Base-by-base conservation (phyloP, 2,329 filamentous ascomycete species). In the Sphaerulina vaccinii region DNA sequence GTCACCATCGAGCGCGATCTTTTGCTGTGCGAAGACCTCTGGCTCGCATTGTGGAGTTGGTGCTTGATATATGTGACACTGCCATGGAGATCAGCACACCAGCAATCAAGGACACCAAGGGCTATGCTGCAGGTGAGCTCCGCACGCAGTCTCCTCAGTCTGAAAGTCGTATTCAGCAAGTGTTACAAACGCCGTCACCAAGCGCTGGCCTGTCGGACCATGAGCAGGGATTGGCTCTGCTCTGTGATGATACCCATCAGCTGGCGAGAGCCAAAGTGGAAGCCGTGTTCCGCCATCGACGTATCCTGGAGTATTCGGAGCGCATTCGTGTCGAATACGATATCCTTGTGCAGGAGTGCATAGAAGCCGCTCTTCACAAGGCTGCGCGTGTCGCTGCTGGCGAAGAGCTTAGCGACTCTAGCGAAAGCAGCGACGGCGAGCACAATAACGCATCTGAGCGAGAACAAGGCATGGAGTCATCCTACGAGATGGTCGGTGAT, bases 141-240 rank as follows among this genome's bases (percentile, higher is more conserved):
- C 84, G 92, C 40, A 96, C 92, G 0, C 88, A 96, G 67, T 99
- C 93, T 3, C 93, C 93, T 0, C 89, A 96, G 66, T 99, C 95
- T 0, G 93, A 99, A 68, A 93, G 89, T 37, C 85, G 92, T 24
- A 95, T 97, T 62, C 88, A 88, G 1, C 93, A 99, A 70, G 91
- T 99, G 5, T 71, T 95, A 60, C 90, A 96, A 68, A 99, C 95
- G 93, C 90, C 96, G 65, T 96, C 92, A 4, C 93, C 93, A 0
- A 91, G 89, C 63, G 87, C 86, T 43, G 92, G 92, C 64, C 93
- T 90, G 0, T 73, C 96, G 13, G 93, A 99, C 57, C 90, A 96
- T 68, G 92, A 97, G 67, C 88, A 95, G 65, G 93, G 93, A 0
- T 75, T 99, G 19, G 86, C 90, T 32, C 71, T 90, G 21, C 75